Percentiles rank a stretch among this genome's conserved stretches.
Conservation (phyloP, 2,329 filamentous ascomycete genomes). For the Pyrenochaeta sp. region DNA sequence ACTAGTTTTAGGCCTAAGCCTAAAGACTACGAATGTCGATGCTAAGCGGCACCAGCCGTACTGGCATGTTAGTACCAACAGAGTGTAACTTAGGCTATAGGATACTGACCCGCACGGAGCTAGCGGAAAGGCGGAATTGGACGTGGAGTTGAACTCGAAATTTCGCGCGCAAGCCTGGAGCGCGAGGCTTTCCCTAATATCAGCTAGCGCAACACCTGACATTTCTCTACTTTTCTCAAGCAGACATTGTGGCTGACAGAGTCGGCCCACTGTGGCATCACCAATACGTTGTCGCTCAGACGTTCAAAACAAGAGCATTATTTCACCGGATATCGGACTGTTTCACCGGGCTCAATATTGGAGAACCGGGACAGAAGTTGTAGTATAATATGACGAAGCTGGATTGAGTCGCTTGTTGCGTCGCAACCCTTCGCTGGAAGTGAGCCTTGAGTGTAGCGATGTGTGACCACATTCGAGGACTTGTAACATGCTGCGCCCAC, state of each 20-base stretch:
- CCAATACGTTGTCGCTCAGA: conserved; percentile 1
- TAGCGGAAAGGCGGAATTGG: background rate
- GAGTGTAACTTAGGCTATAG: background rate
- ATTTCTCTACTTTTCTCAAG: background rate
- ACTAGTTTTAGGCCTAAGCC: conserved; percentile 1
- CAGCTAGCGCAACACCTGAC: background rate
- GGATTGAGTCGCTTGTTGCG: background rate
- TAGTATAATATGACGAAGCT: background rate
- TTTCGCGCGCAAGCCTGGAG: background rate
- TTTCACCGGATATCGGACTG: background rate
- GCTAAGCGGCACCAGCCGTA: no score
- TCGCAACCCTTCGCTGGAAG: background rate
- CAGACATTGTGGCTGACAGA: background rate
- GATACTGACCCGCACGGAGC: background rate
- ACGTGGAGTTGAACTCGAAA: background rate
- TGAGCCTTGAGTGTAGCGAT: conserved; percentile 2
- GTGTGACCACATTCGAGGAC: conserved; percentile 2
- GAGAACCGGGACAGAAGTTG: background rate
- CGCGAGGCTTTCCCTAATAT: background rate
- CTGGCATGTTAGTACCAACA: background rate
- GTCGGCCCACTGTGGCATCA: background rate
- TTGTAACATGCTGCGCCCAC: background rate
- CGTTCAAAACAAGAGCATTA: background rate
- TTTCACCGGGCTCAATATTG: background rate
- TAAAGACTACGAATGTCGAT: no score